phyloP scores from a whole-genome alignment of 345 rosid species.

The Salix udensis region DNA sequence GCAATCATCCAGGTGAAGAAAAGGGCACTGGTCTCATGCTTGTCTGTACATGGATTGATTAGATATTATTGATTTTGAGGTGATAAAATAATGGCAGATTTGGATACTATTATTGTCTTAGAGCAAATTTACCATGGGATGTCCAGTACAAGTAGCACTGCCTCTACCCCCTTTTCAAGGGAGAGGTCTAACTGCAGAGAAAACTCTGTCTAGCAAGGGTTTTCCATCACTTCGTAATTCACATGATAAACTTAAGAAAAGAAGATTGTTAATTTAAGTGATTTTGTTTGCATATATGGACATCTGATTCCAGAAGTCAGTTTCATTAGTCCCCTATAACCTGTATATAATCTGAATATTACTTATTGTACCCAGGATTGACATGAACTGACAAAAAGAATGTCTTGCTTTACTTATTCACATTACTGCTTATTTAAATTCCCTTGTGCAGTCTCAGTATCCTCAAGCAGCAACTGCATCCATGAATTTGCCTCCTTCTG shows the following conservation, averaged over 20 bases:
- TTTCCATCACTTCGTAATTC: neutral
- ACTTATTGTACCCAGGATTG: neutral
- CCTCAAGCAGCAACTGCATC: constrained; percentile 30
- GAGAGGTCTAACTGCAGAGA: neutral
- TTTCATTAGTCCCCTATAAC: neutral
- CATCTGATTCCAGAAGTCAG: neutral
- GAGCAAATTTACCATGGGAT: neutral
- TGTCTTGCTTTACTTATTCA: neutral
- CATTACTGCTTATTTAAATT: neutral
- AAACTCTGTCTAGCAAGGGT: neutral
- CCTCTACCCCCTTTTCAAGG: neutral
- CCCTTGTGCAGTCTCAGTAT: constrained; percentile 39
- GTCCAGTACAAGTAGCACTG: neutral
- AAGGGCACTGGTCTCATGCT: neutral
- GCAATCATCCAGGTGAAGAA: constrained; percentile 35
- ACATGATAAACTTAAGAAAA: neutral
- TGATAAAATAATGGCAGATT: neutral
- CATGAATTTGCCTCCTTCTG: constrained; percentile 30
- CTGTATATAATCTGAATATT: neutral
- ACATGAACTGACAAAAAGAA: neutral
- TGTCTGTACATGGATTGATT: neutral
- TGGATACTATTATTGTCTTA: neutral
- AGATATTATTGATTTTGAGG: neutral
- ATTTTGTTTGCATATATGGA: neutral
- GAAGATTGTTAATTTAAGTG: neutral